Percentiles rank a stretch among this genome's conserved stretches.
Evolutionary conservation across 495 filamentous ascomycete species (phyloP).

Genomic region (Xylaria telfairii): DNA sequence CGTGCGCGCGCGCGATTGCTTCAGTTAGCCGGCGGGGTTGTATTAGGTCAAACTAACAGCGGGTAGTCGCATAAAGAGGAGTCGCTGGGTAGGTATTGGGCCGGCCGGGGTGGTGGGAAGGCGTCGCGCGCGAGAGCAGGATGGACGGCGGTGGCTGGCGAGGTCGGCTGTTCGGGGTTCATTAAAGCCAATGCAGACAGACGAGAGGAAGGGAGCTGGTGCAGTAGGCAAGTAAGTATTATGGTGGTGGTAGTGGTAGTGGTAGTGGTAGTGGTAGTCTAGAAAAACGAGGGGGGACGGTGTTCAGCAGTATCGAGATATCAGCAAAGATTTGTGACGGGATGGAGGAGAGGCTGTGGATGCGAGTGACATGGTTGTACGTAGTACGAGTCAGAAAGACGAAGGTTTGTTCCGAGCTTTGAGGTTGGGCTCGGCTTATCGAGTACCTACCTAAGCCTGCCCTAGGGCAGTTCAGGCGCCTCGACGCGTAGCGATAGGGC

Average conservation of each 20-base stretch:
- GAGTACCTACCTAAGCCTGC: no score
- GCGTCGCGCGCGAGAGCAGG: neutral
- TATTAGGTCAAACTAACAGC: slow-evolving; percentile 14
- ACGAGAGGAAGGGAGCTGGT: no score
- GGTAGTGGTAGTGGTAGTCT: no score
- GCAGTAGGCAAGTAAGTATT: neutral
- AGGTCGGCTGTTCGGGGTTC: neutral
- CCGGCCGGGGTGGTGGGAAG: neutral
- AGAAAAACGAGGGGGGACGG: neutral
- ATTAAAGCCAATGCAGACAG: neutral
- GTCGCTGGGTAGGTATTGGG: neutral
- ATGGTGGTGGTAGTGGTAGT: no score
- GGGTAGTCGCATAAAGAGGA: slow-evolving; percentile 15
- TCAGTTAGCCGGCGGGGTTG: slow-evolving; percentile 11
- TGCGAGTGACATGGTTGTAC: slow-evolving; percentile 18
- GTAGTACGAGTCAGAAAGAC: slow-evolving; percentile 11
- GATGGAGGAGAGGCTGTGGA: neutral
- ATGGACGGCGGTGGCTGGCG: neutral
- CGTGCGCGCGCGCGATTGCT: slow-evolving; percentile 2
- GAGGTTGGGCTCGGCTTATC: slow-evolving; percentile 16
- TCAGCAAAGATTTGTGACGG: neutral
- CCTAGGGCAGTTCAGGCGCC: neutral
- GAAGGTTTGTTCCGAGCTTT: slow-evolving; percentile 16
- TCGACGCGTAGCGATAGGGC: slow-evolving; percentile 9
- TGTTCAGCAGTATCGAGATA: neutral